Evolutionary conservation across 768 basidiomycete species (phyloP).

Genomic region (Goffeauzyma gilvescens): DNA sequence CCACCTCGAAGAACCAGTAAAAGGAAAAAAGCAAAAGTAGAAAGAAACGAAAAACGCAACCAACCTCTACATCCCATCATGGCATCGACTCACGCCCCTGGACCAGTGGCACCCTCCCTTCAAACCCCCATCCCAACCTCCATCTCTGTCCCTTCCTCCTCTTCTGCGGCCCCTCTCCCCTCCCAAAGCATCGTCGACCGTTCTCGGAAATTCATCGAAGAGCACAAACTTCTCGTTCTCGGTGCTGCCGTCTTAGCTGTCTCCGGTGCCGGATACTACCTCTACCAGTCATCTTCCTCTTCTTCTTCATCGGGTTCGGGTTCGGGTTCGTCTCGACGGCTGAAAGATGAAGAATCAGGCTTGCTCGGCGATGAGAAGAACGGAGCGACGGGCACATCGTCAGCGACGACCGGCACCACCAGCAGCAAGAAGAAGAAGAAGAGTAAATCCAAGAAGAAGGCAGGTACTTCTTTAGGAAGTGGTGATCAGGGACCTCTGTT

Average conservation of each 20-base stretch:
- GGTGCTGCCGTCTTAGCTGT: slow-evolving; percentile 50
- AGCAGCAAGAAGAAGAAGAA: slow-evolving; percentile 41
- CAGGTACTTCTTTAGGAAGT: slow-evolving; percentile 6
- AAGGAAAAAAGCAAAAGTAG: too few species aligned
- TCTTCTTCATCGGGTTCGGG: slow-evolving; percentile 1
- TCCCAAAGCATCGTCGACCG: too few species aligned
- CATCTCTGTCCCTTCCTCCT: slow-evolving; percentile 8
- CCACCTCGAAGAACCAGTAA: too few species aligned
- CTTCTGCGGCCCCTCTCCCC: slow-evolving; percentile 12
- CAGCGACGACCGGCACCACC: slow-evolving; percentile 32
- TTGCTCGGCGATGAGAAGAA: slow-evolving; percentile 32
- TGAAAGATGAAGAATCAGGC: slow-evolving; percentile 24
- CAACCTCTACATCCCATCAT: too few species aligned
- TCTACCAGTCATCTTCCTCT: slow-evolving; percentile 21
- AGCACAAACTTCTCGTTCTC: slow-evolving; percentile 56
- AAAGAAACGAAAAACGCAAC: too few species aligned
- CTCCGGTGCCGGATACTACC: slow-evolving; percentile 57
- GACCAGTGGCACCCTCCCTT: slow-evolving; percentile 2
- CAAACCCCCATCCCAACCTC: neutral
- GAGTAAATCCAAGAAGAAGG: slow-evolving; percentile 32
- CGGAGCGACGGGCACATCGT: slow-evolving; percentile 25
- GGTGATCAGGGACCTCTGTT: slow-evolving; percentile 55
- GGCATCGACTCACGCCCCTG: too few species aligned
- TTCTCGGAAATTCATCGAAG: slow-evolving; percentile 32
- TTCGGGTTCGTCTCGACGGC: slow-evolving; percentile 15